Evolutionary conservation across 2,329 filamentous ascomycete species (phyloP).

Genomic region (Exserohilum rostratum): DNA sequence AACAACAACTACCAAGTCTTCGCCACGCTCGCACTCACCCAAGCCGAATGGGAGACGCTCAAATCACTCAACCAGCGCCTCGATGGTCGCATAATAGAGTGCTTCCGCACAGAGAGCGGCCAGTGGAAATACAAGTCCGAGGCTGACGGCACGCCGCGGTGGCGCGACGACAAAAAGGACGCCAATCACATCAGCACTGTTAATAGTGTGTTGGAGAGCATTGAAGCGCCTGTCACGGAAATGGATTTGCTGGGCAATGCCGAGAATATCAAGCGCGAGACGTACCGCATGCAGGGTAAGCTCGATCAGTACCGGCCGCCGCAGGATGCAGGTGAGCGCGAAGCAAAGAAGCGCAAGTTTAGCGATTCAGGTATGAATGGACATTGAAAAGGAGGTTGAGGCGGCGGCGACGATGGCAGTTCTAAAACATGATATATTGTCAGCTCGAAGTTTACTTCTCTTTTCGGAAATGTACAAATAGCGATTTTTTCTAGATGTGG

Average conservation of each 20-base stretch:
- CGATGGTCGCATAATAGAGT: constrained; percentile 90
- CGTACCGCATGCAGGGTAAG: constrained; percentile 67
- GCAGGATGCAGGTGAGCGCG: constrained; percentile 27
- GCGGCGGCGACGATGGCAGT: background rate
- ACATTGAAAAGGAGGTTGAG: background rate
- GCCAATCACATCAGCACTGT: constrained; percentile 89
- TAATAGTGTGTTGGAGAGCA: constrained; percentile 85
- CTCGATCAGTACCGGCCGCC: constrained; percentile 40
- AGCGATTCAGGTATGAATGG: constrained; percentile 16
- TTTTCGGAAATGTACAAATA: no score
- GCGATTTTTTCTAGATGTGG: no score
- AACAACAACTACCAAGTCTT: constrained; percentile 70
- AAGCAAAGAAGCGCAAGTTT: constrained; percentile 45
- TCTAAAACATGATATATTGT: no score
- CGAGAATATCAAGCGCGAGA: constrained; percentile 74
- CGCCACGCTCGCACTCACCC: constrained; percentile 68
- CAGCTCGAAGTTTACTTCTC: no score
- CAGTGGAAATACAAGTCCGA: constrained; percentile 75
- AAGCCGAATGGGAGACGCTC: constrained; percentile 81
- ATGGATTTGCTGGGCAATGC: constrained; percentile 76
- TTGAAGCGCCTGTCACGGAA: constrained; percentile 82
- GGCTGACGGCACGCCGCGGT: constrained; percentile 65
- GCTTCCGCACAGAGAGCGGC: constrained; percentile 74
- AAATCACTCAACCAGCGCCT: constrained; percentile 76
- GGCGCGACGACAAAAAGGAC: constrained; percentile 90